Evolutionary conservation across 2,329 filamentous ascomycete genomes (phyloP), one percentile per base, ranked within the genome.

Genomic region (Coniochaeta sp.): DNA sequence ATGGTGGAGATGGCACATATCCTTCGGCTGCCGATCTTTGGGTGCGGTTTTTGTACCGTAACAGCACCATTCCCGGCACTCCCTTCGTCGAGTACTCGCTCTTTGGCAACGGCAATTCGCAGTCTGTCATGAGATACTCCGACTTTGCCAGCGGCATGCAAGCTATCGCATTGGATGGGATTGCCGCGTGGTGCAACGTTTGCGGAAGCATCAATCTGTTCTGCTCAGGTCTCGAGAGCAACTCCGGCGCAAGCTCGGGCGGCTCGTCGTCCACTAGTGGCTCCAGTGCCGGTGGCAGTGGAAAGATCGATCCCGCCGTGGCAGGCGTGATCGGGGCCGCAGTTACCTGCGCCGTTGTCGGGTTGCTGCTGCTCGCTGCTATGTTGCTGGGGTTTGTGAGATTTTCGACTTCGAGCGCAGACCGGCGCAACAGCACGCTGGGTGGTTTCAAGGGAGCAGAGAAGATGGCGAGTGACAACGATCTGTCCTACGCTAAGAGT

Each of bases 21-120:
- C 76, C 77, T 0, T 55, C 63, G 2, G 60, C 65, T 0, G 66
- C 74, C 10, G 73, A 80, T 22, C 71, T 86, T 17, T 76, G 72
- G 60, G 78, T 87, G 4, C 79, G 83, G n/a, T 84, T 87, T 68
- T 69, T 81, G 3, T 86, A 84, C 72, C 78, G 80, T 34, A 78
- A 80, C 47, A 77, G 77, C 59, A 77, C 79, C 7, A 72, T 75
- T 19, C 61, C 66, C 1, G 67, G 69, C 4, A 69, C 72, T 0
- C 62, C 67, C 0, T 72, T 81, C n/a, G 62, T 61, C 2, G 68
- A 70, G 36, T 75, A 77, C 52, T 64, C 75, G 4, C 70, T 82
- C 3, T 81, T 81, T 58, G 71, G 71, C 8, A 70, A 71, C 42
- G 70, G 71, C 3, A 66, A 69, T 34, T 66, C 65, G 24, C 69